Evolutionary conservation across 169 alveolate genomes (phyloP).

Genomic region (Besnoitia besnoiti): DNA sequence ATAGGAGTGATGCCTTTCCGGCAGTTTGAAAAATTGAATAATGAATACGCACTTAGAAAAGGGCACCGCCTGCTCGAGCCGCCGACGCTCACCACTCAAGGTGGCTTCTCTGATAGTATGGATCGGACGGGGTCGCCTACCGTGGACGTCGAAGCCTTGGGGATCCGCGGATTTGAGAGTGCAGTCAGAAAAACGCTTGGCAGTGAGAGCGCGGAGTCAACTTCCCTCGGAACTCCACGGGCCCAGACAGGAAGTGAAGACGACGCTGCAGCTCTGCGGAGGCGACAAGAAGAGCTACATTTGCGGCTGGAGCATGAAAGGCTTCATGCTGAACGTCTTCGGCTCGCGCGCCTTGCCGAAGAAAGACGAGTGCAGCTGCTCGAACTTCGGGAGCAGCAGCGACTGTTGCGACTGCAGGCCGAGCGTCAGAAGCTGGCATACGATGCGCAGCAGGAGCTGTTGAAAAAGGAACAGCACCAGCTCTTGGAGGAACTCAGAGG

Average conservation of each 20-base stretch:
- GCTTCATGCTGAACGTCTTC: constrained; percentile 39
- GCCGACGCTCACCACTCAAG: not conserved
- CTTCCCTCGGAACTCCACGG: not conserved
- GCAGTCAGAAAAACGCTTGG: no score
- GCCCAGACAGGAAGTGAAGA: not conserved
- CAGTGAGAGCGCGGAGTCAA: not conserved
- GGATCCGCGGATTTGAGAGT: no score
- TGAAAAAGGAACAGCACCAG: not conserved
- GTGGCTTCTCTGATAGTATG: not conserved
- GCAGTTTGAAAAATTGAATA: constrained; percentile 44
- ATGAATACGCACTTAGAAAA: constrained; percentile 3
- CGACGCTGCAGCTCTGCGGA: not conserved
- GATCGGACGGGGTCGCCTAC: not conserved
- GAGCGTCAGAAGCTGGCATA: not conserved
- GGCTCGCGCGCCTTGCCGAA: not conserved
- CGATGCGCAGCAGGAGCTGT: not conserved
- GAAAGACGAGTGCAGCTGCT: not conserved
- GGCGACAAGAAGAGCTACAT: not conserved
- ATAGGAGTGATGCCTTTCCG: constrained; percentile 41
- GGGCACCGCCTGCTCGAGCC: not conserved
- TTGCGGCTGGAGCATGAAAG: constrained; percentile 19
- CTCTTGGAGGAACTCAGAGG: not conserved
- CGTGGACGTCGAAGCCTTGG: no score
- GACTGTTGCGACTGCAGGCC: constrained; percentile 23
- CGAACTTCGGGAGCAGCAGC: constrained; percentile 43